These are phyloP conservation scores for Leccinellum luteum DNA, from an alignment of 768 basidiomycete species.

Conservation along the genomic window DNA sequence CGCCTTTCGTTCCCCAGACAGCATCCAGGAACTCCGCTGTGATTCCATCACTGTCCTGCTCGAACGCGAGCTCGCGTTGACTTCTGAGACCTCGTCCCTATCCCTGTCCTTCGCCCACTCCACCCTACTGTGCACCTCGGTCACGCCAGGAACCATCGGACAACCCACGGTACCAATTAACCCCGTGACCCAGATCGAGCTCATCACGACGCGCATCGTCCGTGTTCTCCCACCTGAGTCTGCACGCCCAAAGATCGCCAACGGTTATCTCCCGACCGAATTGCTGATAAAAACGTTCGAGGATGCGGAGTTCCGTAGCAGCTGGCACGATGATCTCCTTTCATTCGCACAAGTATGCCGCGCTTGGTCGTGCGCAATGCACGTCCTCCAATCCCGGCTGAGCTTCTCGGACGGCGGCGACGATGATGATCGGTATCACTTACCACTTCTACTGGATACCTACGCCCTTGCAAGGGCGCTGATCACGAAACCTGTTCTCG, in stretches of 20 bases:
- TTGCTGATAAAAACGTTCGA: constrained; percentile 21
- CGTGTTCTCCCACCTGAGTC: constrained; percentile 13
- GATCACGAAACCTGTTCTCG: constrained; percentile 13
- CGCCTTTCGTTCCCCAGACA: constrained; percentile 11
- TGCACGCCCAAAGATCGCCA: neutral
- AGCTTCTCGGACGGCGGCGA: constrained; percentile 14
- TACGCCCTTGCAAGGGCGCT: constrained; percentile 17
- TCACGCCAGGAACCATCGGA: neutral
- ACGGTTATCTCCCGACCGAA: constrained; percentile 18
- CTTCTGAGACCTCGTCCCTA: constrained; percentile 15
- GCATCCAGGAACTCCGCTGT: constrained; percentile 1
- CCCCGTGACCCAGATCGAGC: constrained; percentile 15
- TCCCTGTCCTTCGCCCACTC: constrained; percentile 25
- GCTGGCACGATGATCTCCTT: constrained; percentile 21
- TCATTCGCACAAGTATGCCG: constrained; percentile 27
- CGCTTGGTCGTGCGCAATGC: constrained; percentile 25
- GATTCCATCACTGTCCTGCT: constrained; percentile 10
- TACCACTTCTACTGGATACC: constrained; percentile 10
- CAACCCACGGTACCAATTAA: neutral
- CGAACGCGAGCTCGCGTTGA: constrained; percentile 15
- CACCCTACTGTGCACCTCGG: constrained; percentile 15
- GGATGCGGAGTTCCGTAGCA: constrained; percentile 16
- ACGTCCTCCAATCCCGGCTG: constrained; percentile 12
- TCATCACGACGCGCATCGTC: constrained; percentile 20
- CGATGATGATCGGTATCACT: neutral